These are phyloP conservation scores for Trichoderma citrinoviride DNA, from an alignment of 2,329 filamentous ascomycete genomes.

Conservation along the genomic window DNA sequence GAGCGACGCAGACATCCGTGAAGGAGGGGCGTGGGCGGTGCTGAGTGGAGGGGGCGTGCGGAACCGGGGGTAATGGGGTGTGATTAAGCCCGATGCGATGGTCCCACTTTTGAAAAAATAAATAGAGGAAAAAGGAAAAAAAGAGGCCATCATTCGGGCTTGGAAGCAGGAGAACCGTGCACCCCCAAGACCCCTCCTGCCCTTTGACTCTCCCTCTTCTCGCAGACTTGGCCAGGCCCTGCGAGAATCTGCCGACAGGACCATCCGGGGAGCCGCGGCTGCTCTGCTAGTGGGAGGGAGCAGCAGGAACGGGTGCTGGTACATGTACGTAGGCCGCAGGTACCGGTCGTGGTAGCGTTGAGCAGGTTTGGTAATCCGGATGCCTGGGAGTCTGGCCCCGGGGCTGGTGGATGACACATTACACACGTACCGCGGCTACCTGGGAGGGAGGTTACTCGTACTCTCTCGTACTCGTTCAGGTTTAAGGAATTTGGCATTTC, in stretches of 20 bases:
- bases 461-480: not conserved
- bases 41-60: not conserved
- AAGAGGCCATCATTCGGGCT: slow-evolving; percentile 1
- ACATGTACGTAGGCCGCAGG: not conserved
- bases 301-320: not conserved
- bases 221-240: not conserved
- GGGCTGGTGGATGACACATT: not conserved
- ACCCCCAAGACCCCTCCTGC: too few species aligned
- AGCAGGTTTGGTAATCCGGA: slow-evolving; percentile 1
- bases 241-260: slow-evolving; percentile 6
- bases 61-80: not conserved
- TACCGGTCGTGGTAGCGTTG: not conserved
- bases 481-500: not conserved
- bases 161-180: not conserved
- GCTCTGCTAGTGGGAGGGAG: too few species aligned
- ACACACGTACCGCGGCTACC: not conserved
- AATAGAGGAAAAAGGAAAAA: not conserved
- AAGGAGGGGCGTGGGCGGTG: not conserved
- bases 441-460: not conserved
- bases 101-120: not conserved
- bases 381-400: not conserved
- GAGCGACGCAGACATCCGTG: slow-evolving; percentile 12
- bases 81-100: not conserved
- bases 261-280: slow-evolving; percentile 15
- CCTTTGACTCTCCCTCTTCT: too few species aligned